Percentiles rank a stretch among this genome's conserved stretches.
These are phyloP conservation scores for Zea luxurians DNA, from an alignment of 176 grass and related monocot species.

Conservation along the genomic window DNA sequence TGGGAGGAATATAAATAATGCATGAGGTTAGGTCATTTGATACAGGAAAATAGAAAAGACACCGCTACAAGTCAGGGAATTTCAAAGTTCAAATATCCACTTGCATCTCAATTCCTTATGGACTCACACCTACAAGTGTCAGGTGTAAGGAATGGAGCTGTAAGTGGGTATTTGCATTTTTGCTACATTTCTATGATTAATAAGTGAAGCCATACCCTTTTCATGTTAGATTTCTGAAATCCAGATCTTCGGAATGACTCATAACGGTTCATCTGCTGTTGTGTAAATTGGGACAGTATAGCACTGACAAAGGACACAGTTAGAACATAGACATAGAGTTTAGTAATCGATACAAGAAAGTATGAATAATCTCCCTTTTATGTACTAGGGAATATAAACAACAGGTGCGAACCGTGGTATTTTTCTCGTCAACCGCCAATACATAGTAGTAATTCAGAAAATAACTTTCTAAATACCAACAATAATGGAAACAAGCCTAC, in stretches of 20 bases:
- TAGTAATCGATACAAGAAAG: background rate
- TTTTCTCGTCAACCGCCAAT: background rate
- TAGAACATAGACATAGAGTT: slow-evolving; percentile 3
- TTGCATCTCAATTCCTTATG: background rate
- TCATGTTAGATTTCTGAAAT: slow-evolving; percentile 87
- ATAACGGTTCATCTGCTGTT: slow-evolving; percentile 84
- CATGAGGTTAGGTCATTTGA: background rate
- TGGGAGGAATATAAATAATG: background rate
- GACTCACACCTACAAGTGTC: background rate
- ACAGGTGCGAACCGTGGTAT: background rate
- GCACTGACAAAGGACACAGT: slow-evolving; percentile 49
- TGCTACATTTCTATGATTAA: background rate
- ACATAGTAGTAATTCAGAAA: background rate
- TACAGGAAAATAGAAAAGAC: background rate
- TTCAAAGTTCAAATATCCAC: background rate
- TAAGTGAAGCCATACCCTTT: slow-evolving; percentile 50
- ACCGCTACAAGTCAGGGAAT: background rate
- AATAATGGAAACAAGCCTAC: too few relatives aligned
- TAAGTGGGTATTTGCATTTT: background rate
- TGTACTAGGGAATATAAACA: background rate
- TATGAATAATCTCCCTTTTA: background rate
- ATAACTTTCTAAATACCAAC: background rate
- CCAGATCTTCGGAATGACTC: slow-evolving; percentile 85
- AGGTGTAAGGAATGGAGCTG: background rate
- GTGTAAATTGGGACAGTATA: slow-evolving; percentile 71